These are phyloP conservation scores for Serendipita vermifera DNA, from an alignment of 768 basidiomycete species.

Conservation along the genomic window DNA sequence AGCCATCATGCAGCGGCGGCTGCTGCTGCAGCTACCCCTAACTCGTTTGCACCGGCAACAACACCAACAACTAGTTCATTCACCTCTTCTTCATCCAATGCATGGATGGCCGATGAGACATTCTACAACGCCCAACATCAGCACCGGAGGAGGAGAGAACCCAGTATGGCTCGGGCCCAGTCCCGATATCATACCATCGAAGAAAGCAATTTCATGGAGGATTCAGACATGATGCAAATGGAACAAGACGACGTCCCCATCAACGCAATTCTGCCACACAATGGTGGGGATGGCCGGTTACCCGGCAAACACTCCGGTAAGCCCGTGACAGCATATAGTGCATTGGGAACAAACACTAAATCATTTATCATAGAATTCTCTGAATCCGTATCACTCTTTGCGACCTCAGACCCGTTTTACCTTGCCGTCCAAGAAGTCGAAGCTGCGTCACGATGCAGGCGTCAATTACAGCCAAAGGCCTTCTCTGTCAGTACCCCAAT, in stretches of 20 bases:
- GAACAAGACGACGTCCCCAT: neutral
- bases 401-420: neutral
- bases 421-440: too few species aligned
- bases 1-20: neutral
- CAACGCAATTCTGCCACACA: neutral
- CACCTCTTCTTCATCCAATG: neutral
- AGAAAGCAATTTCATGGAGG: neutral
- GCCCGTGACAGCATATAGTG: neutral
- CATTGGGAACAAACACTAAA: neutral
- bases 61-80: conserved; percentile 1
- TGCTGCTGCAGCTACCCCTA: neutral
- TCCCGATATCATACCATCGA: neutral
- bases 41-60: conserved; percentile 1
- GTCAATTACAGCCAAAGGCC: too few species aligned
- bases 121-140: too few species aligned
- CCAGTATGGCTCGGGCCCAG: neutral
- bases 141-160: neutral
- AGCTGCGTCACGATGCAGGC: too few species aligned
- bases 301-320: neutral
- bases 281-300: neutral
- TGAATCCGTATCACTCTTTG: neutral
- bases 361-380: neutral
- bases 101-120: neutral
- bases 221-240: neutral
- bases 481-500: too few species aligned